Evolutionary conservation across 345 rosid species (phyloP), one percentile per base, ranked within the genome.

Genomic region (Gossypioides kirkii): DNA sequence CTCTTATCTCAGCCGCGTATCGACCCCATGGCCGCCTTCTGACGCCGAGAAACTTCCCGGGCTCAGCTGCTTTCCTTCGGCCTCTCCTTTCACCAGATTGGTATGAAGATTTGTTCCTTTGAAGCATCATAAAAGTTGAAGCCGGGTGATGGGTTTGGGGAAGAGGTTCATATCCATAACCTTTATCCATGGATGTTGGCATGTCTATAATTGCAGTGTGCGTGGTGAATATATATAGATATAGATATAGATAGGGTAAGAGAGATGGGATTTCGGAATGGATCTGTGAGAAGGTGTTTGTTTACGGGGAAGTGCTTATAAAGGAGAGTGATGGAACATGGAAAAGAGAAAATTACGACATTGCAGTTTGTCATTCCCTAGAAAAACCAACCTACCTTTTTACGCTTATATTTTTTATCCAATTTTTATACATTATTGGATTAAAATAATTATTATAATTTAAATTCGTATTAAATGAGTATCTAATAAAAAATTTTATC

Each of bases 21-120:
- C 98, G 80, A 2, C 98, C 98, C 98, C 98, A 94, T 7, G 98
- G 98, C 53, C 98, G 83, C 58, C 98, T 74, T 61, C 98, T 84
- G 0, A 94, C 98, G 6, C 98, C 98, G 0, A 94, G 88, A 80
- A 89, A 94, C 85, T 89, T 83, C 26, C 98, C 98, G 3, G 98
- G 96, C 63, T 94, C 98, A 0, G 89, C 84, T 54, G 88, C 91
- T 81, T 92, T 92, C 79, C 91, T 85, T 62, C 97, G 74, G 47
- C 98, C 93, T 80, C 97, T 83, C 46, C 92, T 81, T 77, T 91
- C 98, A 4, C 88, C 83, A 9, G 86, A 56, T 55, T 73, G 86
- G 3, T 88, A 43, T 2, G 88, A 80, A 36, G 87, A 46, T 32
- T 86, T 81, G 82, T 83, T 90, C 13, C 88, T 84, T 73, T 87